Percentiles rank a stretch among this genome's conserved stretches.
phyloP scores from a whole-genome alignment of 1,139 yeast species.

The Zhuliangozyma parablackwelliae region DNA sequence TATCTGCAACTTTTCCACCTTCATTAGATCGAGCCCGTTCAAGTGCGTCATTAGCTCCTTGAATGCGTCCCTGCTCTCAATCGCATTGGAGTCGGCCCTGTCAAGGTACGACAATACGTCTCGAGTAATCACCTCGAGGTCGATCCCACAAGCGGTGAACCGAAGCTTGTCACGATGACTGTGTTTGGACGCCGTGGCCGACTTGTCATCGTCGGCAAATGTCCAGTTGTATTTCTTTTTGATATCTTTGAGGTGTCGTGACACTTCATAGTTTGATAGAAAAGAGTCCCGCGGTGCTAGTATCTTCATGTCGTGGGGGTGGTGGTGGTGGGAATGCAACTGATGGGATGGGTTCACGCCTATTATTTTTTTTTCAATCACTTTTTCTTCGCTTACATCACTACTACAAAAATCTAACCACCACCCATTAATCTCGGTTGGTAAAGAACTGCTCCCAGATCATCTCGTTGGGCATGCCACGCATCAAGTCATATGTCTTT shows the following conservation, averaged over 20 bases:
- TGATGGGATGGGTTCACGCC: no score
- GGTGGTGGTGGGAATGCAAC: background rate
- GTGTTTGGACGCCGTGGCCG: conserved; percentile 28
- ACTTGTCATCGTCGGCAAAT: conserved; percentile 35
- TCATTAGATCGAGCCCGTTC: conserved; percentile 58
- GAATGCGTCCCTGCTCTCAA: conserved; percentile 46
- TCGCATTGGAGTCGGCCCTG: conserved; percentile 39
- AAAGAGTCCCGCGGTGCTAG: conserved; percentile 54
- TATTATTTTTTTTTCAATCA: no score
- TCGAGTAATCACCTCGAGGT: conserved; percentile 64
- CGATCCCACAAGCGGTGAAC: conserved; percentile 41
- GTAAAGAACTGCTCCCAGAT: conserved; percentile 78
- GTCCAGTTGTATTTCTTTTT: conserved; percentile 47
- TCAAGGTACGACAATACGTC: conserved; percentile 53
- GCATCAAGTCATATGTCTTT: conserved; percentile 56
- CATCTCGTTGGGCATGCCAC: conserved; percentile 62
- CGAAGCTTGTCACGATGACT: conserved; percentile 38
- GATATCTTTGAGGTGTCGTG: conserved; percentile 51
- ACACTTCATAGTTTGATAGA: conserved; percentile 70
- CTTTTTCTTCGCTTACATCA: no score
- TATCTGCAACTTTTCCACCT: conserved; percentile 81
- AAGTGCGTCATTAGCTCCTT: conserved; percentile 48
- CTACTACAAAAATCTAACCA: no score
- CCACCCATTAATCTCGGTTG: conserved; percentile 7
- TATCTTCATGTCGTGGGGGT: conserved; percentile 28